Conservation (phyloP, 257 asterid genomes). For the Anisodus acutangulus region DNA sequence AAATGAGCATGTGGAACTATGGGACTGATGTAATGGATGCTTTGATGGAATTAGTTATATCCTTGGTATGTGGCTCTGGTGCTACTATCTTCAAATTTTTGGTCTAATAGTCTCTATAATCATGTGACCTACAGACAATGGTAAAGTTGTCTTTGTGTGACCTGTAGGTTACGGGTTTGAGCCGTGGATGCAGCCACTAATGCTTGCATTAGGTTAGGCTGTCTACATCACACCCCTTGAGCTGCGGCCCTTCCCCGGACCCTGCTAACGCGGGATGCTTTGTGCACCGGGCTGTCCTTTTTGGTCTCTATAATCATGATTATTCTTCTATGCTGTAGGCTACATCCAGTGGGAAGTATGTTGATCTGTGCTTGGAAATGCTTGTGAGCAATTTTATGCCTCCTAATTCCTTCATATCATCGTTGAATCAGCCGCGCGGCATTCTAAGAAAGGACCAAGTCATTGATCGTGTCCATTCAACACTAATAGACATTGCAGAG, state of each 20-base stretch:
- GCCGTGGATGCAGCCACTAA: too few relatives aligned
- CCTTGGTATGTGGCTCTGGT: constrained; percentile 61
- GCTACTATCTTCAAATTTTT: constrained; percentile 31
- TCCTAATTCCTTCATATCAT: constrained; percentile 50
- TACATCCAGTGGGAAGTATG: constrained; percentile 66
- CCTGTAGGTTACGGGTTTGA: too few relatives aligned
- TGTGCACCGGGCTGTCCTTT: too few relatives aligned
- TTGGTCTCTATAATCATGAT: background rate
- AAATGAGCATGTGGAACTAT: constrained; percentile 87
- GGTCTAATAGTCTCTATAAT: background rate
- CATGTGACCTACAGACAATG: too few relatives aligned
- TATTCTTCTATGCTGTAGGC: constrained; percentile 53
- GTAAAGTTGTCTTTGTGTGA: too few relatives aligned
- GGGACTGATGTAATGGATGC: constrained; percentile 86
- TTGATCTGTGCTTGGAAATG: constrained; percentile 83
- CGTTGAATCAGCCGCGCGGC: constrained; percentile 65
- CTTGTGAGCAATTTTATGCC: constrained; percentile 85
- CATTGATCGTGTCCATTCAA: constrained; percentile 74
- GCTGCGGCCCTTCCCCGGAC: too few relatives aligned
- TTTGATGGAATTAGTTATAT: constrained; percentile 59
- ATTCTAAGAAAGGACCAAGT: constrained; percentile 72
- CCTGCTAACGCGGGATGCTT: too few relatives aligned
- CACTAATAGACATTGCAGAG: constrained; percentile 63
- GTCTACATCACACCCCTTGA: too few relatives aligned
- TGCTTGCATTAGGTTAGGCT: too few relatives aligned